phyloP scores from a whole-genome alignment of 192 early-diverging fungal species.

The Entomortierella lignicola region DNA sequence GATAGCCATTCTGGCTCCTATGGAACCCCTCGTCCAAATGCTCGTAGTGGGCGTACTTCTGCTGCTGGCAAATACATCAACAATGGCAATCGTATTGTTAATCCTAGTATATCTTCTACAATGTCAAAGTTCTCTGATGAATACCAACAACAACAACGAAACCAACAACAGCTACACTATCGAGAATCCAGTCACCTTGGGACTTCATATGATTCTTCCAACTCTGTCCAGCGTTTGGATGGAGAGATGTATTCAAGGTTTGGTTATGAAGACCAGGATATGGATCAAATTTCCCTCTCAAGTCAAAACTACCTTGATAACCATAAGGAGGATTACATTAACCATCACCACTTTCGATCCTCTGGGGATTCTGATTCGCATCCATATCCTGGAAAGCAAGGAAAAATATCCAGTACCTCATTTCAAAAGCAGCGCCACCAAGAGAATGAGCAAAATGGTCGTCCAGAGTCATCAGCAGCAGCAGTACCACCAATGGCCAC shows the following conservation, averaged over 20 bases:
- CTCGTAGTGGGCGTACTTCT: neutral
- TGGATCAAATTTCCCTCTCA: conserved; percentile 20
- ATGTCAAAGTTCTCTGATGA: conserved; percentile 36
- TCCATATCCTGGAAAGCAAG: conserved; percentile 8
- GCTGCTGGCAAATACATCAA: conserved; percentile 12
- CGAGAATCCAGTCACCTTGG: conserved; percentile 31
- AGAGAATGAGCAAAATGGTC: conserved; percentile 4
- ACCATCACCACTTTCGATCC: conserved; percentile 1
- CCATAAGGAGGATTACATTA: neutral
- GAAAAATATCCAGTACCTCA: neutral
- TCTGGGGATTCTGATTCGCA: conserved; percentile 19
- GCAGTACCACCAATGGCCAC: conserved; percentile 9
- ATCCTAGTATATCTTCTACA: conserved; percentile 40
- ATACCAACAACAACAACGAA: conserved; percentile 15
- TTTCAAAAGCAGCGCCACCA: conserved; percentile 23
- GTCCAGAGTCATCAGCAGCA: neutral
- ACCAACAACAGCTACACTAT: conserved; percentile 11
- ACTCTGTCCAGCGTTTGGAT: conserved; percentile 32
- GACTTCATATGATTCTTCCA: conserved; percentile 38
- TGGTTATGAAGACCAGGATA: conserved; percentile 18
- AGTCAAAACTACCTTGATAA: conserved; percentile 20
- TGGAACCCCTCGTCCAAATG: conserved; percentile 27
- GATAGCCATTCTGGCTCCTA: conserved; percentile 50
- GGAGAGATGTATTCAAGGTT: conserved; percentile 21
- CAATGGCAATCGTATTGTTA: conserved; percentile 1